Base-by-base conservation (phyloP, 305 asterid species). In the Euphrasia arctica region DNA sequence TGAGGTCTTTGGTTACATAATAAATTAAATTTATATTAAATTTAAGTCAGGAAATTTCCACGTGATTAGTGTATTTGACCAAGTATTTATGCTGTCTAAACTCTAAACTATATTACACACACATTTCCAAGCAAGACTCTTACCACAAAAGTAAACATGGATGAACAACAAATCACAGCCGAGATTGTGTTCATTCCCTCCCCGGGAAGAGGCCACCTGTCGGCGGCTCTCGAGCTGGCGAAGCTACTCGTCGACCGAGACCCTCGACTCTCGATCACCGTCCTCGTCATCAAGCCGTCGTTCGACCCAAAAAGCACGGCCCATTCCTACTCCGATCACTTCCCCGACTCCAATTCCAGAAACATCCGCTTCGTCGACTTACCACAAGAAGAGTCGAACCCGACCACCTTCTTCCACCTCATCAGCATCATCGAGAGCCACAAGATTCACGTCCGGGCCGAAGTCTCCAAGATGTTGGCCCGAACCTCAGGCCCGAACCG, bases 181-280 rank as follows among this genome's bases (percentile, higher is more conserved):
- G 74, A 69, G 27, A 72, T 80, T 0, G 72, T 80, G 13, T 77
- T 80, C 67, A 72, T 80, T 29, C 82, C 86, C 27, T 54, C 68
- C 0, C 83, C 82, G 1, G 82, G 72, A 52, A 66, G 61, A n/a
- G 76, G 84, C 4, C 87, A 81, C 51, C 25, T 74, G 0, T n/a
- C 36, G 5, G 72, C 84, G 1, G 36, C 77, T 0, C 45, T 81
- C 1, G 72, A 81, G 22, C 25, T 74, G 43, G 79, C 82, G 0
- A 76, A 64, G 49, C 79, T 69, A 9, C 72, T 81, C 9, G 14
- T 70, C 8, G 45, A 69, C 11, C 14, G 70, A 47, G 77, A 72
- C 65, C 41, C 61, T 15, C 70, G 74, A n/a, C 71, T 82, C 60
- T 74, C 78, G 1, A 64, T 74, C 66, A 66, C 76, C 1, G 69